These are phyloP conservation scores for Coniochaeta sp. DNA, from an alignment of 2,329 filamentous ascomycete species.

Conservation along the genomic window DNA sequence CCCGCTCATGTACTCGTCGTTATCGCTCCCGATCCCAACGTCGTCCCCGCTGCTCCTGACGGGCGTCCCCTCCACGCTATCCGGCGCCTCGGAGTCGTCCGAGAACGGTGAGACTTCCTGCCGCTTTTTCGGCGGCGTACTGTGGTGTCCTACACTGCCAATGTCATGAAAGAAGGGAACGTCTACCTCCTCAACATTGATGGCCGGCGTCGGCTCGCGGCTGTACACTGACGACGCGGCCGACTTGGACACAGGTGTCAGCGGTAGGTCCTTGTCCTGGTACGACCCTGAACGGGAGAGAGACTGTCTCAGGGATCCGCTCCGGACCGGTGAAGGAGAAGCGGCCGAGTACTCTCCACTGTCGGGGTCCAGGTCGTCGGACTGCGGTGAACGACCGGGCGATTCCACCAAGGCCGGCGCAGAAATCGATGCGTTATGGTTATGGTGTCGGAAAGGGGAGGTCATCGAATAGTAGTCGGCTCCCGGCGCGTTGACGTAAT, in stretches of 20 bases:
- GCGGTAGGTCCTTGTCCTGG: background rate
- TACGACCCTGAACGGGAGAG: background rate
- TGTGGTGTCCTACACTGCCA: background rate
- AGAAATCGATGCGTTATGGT: background rate
- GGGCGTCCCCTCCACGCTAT: background rate
- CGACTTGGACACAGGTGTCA: conserved; percentile 1
- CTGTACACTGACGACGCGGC: background rate
- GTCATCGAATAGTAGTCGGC: background rate
- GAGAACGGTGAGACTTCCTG: background rate
- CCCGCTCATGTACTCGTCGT: background rate
- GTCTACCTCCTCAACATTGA: background rate
- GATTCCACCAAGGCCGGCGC: conserved; percentile 1
- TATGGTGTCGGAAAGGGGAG: background rate
- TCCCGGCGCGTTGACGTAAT: background rate
- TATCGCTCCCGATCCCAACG: background rate
- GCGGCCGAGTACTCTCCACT: background rate
- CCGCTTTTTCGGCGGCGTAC: background rate
- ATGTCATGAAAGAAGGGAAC: background rate
- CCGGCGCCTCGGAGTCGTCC: background rate
- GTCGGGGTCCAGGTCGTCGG: background rate
- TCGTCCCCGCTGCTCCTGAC: background rate
- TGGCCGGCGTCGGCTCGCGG: background rate
- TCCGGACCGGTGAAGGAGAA: background rate
- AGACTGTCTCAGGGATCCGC: background rate
- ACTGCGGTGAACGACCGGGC: background rate